Percentiles rank a stretch among this genome's conserved stretches.
Conservation (phyloP, 441 rosid genomes). For the Erodium chrysanthum region DNA sequence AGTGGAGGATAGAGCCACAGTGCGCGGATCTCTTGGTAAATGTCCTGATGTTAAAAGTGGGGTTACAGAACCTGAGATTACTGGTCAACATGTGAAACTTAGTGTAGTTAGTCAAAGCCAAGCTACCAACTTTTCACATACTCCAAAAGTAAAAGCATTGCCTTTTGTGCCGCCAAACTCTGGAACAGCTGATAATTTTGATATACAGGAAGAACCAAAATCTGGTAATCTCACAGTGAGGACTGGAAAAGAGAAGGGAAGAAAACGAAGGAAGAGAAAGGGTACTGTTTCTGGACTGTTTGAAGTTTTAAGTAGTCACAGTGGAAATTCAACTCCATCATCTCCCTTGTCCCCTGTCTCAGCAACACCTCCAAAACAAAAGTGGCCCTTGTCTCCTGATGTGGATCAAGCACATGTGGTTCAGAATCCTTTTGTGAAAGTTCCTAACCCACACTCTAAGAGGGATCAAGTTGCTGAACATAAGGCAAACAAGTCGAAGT, state of each 20-base stretch:
- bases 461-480: slow-evolving; percentile 25
- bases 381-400: slow-evolving; percentile 26
- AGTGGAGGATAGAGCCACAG: slow-evolving; percentile 28
- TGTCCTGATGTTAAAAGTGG: slow-evolving; percentile 19
- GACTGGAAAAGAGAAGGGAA: slow-evolving; percentile 54
- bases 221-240: slow-evolving; percentile 47
- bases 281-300: slow-evolving; percentile 34
- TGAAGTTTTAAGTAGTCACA: slow-evolving; percentile 85
- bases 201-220: slow-evolving; percentile 32
- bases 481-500: slow-evolving; percentile 15
- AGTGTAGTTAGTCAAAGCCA: slow-evolving; percentile 17
- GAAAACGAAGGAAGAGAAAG: slow-evolving; percentile 67
- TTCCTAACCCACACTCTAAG: slow-evolving; percentile 19
- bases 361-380: slow-evolving; percentile 25
- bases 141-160: slow-evolving; percentile 16
- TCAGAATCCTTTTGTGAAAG: slow-evolving; percentile 27
- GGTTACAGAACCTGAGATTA: slow-evolving; percentile 12
- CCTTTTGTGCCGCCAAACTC: slow-evolving; percentile 28
- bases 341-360: slow-evolving; percentile 64
- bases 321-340: slow-evolving; percentile 86
- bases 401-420: slow-evolving; percentile 22
- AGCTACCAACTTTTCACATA: slow-evolving; percentile 5
- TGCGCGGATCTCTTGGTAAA: slow-evolving; percentile 22
- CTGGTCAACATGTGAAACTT: slow-evolving; percentile 19
- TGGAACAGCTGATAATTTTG: slow-evolving; percentile 28